Percentiles rank a stretch among this genome's conserved stretches.
phyloP scores from a whole-genome alignment of 257 asterid species.

The Dorcoceras hygrometricum region DNA sequence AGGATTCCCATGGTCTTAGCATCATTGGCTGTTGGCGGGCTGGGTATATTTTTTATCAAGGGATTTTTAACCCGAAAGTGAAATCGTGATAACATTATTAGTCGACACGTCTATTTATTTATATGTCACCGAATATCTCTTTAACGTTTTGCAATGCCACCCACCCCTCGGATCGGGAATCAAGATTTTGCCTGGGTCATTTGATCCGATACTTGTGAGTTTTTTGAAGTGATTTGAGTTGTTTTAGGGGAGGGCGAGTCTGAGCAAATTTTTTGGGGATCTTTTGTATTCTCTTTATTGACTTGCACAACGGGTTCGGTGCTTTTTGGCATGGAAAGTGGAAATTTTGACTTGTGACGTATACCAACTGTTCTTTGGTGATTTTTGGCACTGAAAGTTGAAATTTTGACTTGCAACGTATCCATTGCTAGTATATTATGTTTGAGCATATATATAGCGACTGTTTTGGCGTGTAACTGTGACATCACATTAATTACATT shows the following conservation, averaged over 20 bases:
- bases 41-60: constrained; percentile 41
- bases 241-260: constrained; percentile 30
- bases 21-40: constrained; percentile 46
- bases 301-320: neutral
- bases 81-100: constrained; percentile 16
- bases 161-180: constrained; percentile 30
- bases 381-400: too few relatives aligned
- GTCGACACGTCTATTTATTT: constrained; percentile 15
- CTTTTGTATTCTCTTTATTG: constrained; percentile 3
- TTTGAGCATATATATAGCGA: too few relatives aligned
- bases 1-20: constrained; percentile 30
- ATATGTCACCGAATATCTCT: constrained; percentile 19
- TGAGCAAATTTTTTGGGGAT: constrained; percentile 35
- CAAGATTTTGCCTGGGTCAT: constrained; percentile 12
- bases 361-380: too few relatives aligned
- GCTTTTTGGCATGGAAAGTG: too few relatives aligned
- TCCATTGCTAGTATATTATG: too few relatives aligned
- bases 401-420: too few relatives aligned
- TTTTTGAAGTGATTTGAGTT: constrained; percentile 26
- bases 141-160: constrained; percentile 19
- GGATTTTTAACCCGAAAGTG: constrained; percentile 31
- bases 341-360: too few relatives aligned
- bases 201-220: constrained; percentile 8
- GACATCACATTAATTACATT: too few relatives aligned
- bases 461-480: too few relatives aligned